Base-by-base conservation (phyloP, 441 rosid species). In the Syzygium malaccense region DNA sequence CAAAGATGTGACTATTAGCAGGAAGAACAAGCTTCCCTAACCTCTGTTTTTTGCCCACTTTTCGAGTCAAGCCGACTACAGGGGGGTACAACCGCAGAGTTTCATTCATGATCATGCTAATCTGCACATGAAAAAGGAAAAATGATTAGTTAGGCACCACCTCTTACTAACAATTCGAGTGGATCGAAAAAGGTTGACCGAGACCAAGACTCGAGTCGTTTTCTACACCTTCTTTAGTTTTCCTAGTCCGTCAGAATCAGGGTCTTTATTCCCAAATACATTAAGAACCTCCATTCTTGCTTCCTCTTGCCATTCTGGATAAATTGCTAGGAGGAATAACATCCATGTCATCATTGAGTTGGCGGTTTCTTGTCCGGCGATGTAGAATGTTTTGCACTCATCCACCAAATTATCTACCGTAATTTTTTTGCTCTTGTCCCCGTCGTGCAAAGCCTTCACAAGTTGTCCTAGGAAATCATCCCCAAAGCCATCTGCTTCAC, bases 261-360 rank as follows among this genome's bases (percentile, higher is more conserved):
- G 95, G 84, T 86, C 91, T 78, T 88, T 45, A 4, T 88, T 54
- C 58, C 94, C 94, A 55, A 94, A 91, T 1, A 90, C 37, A 83
- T 88, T 85, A 18, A 91, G 23, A 54, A 93, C 92, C 66, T 93
- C 94, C 55, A 66, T 87, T 60, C 94, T 90, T 51, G 93, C 92
- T 80, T 88, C 92, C 45, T 92, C 94, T 85, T 94, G 96, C 95
- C 96, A 93, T 48, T 91, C 91, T 14, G 90, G 78, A 87, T 93
- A 89, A 32, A 91, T 88, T 58, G 93, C 92, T 9, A 94, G 90
- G 86, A 95, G 92, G 48, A 92, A 60, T 85, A 91, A 19, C 3
- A 91, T 90, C 95, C 96, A 93, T 28, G 94, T 71, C 14, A 95
- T 94, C 68, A 89, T 55, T 66, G 91, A 86, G 62, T 89, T 14